A percentile compares a stretch with the other conserved stretches of the same genome.
Conservation (phyloP, 2,329 filamentous ascomycete genomes). For the Nothopassalora personata region DNA sequence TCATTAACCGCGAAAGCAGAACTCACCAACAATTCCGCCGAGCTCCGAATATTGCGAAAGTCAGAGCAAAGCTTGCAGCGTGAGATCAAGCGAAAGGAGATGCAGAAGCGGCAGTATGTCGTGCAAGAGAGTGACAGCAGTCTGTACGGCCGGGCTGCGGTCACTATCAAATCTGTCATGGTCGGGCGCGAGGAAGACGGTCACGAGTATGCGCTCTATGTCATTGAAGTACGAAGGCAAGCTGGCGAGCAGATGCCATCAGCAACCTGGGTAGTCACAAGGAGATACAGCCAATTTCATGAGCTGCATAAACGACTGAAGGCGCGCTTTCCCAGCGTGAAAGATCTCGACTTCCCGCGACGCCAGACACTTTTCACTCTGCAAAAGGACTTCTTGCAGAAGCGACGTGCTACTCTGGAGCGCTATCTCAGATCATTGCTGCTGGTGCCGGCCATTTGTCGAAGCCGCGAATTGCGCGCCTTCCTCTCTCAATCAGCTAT, state of each 20-base stretch:
- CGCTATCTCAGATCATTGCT: constrained; percentile 70
- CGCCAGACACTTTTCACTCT: constrained; percentile 93
- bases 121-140: constrained; percentile 98
- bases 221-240: constrained; percentile 83
- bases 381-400: constrained; percentile 91
- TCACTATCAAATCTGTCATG: constrained; percentile 88
- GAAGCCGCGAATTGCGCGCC: constrained; percentile 82
- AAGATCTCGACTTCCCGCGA: constrained; percentile 84
- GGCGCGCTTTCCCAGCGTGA: constrained; percentile 77
- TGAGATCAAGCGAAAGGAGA: constrained; percentile 87
- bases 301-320: constrained; percentile 88
- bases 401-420: constrained; percentile 76
- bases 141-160: constrained; percentile 81
- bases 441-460: constrained; percentile 84
- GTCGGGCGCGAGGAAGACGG: constrained; percentile 85
- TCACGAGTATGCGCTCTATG: constrained; percentile 87
- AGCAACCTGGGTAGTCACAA: constrained; percentile 88
- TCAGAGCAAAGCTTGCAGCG: constrained; percentile 89
- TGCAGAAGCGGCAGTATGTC: constrained; percentile 94
- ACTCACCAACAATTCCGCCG: constrained; percentile 91
- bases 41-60: constrained; percentile 85
- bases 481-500: constrained; percentile 86
- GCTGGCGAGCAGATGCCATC: constrained; percentile 94
- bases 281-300: constrained; percentile 94
- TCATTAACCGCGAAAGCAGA: constrained; percentile 91